Base-by-base conservation (phyloP, 2,329 filamentous ascomycete genomes). In the Graphiopsis chlorocephala region DNA sequence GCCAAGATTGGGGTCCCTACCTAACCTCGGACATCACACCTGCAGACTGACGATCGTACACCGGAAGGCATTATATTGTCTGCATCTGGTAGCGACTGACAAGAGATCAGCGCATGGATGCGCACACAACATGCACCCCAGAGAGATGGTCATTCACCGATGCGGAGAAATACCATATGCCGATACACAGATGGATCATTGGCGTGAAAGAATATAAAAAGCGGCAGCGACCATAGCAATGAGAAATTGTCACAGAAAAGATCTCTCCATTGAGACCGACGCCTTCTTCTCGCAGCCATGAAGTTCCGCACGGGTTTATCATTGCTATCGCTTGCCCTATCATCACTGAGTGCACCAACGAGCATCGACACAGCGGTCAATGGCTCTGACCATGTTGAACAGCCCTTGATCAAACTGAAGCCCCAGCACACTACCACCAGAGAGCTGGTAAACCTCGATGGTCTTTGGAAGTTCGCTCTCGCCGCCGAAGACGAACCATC, bases 381-480 rank as follows among this genome's bases (percentile, higher is more conserved):
- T 25, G 20, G 29, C 29, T 38, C 53, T 23, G 29, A 29, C 15
- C 20, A 1, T 23, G 29, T 25, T 26, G 29, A 56, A 10, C 53
- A 56, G 12, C 48, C 60, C 25, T 55, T 63, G 33, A 56, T 63
- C 47, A 55, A 42, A 12, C 53, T 64, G 38, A 64, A 52, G 23
- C 61, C 61, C 14, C 52, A 64, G n/a, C 17, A 29, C n/a, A 58
- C 52, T 20, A 23, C 38, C 20, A 45, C 61, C 17, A 50, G 61
- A n/a, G 61, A 64, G 6, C 61, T 64, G 7, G 52, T 64, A 28
- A 64, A 50, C 28, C 61, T 64, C 28, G 61, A 64, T 28, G 61
- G 61, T 25, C 38, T 64, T 12, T 64, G 61, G 61, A 47, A 45
- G 4, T 64, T 64, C n/a, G 55, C 38, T 17, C 38, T 64, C 4